phyloP scores from a whole-genome alignment of 192 early-diverging fungal species.

The Allomyces macrogynus region DNA sequence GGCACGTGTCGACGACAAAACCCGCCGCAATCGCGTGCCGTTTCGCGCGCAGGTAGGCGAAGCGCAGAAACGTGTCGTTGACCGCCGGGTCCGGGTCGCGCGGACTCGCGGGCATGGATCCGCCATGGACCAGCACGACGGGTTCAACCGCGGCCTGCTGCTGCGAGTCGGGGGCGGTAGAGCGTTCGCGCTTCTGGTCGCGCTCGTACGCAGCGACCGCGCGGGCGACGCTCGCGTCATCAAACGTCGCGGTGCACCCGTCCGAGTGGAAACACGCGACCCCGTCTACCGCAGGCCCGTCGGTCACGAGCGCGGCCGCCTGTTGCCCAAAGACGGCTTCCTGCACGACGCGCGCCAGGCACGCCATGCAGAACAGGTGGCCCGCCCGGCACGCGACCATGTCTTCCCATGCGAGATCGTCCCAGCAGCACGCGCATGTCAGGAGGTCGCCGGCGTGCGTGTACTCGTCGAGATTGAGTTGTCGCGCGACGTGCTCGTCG shows the following conservation, averaged over 20 bases:
- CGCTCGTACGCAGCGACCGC: background rate
- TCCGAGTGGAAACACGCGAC: conserved; percentile 2
- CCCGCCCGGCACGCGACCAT: conserved; percentile 4
- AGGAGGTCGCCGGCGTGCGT: background rate
- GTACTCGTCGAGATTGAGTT: conserved; percentile 3
- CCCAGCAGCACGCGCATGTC: conserved; percentile 6
- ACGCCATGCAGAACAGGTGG: conserved; percentile 5
- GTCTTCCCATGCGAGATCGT: conserved; percentile 7
- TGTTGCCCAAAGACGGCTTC: conserved; percentile 8
- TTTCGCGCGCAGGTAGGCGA: conserved; percentile 1
- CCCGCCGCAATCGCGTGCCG: conserved; percentile 1
- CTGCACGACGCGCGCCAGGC: conserved; percentile 3
- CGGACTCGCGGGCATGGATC: too few relatives aligned
- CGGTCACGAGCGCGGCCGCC: conserved; percentile 3
- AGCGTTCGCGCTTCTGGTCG: too few relatives aligned
- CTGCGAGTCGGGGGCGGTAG: too few relatives aligned
- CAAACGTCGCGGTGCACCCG: background rate
- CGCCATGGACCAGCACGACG: too few relatives aligned
- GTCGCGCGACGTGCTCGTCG: background rate
- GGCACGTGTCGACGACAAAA: background rate
- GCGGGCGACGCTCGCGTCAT: background rate
- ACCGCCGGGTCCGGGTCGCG: background rate
- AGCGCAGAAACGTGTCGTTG: conserved; percentile 2
- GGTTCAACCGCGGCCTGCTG: too few relatives aligned
- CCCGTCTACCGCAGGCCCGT: background rate